Evolutionary conservation across 2,329 filamentous ascomycete genomes (phyloP).

Genomic region (Eutypa lata): DNA sequence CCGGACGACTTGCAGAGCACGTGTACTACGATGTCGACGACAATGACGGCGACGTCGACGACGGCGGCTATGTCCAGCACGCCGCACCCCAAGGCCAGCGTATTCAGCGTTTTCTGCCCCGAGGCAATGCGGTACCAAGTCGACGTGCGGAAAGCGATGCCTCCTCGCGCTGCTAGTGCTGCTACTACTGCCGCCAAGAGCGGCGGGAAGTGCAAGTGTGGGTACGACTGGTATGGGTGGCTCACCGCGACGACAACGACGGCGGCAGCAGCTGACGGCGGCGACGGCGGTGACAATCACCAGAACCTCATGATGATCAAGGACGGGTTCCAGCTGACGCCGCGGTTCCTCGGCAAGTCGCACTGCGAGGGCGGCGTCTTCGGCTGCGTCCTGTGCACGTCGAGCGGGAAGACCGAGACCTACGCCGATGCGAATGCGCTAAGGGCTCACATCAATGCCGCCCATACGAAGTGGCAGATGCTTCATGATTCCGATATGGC

Average conservation of each 20-base stretch:
- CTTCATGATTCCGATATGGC: slow-evolving; percentile 36
- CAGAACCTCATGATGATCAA: slow-evolving; percentile 23
- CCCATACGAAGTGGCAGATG: slow-evolving; percentile 41
- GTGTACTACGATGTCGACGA: slow-evolving; percentile 8
- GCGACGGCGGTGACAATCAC: slow-evolving; percentile 6
- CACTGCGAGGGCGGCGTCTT: slow-evolving; percentile 32
- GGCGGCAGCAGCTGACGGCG: too few relatives aligned
- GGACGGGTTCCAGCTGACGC: slow-evolving; percentile 36
- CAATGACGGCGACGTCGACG: too few relatives aligned
- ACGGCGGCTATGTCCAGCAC: too few relatives aligned
- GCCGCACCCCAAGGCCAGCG: slow-evolving; percentile 32
- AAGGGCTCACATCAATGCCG: slow-evolving; percentile 32
- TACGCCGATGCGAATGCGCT: slow-evolving; percentile 30
- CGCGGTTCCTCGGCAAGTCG: slow-evolving; percentile 38
- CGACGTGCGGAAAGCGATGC: slow-evolving; percentile 27
- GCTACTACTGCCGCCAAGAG: not conserved
- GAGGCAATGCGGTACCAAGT: slow-evolving; percentile 38
- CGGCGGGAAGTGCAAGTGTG: slow-evolving; percentile 26
- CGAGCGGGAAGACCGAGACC: slow-evolving; percentile 31
- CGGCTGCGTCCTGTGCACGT: slow-evolving; percentile 38
- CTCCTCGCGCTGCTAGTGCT: slow-evolving; percentile 6
- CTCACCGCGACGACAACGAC: slow-evolving; percentile 1
- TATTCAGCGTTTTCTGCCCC: slow-evolving; percentile 38
- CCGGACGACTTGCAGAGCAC: slow-evolving; percentile 21
- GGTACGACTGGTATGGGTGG: slow-evolving; percentile 30